These are phyloP conservation scores for Kwoniella sp. DNA, from an alignment of 768 basidiomycete genomes.

Conservation along the genomic window DNA sequence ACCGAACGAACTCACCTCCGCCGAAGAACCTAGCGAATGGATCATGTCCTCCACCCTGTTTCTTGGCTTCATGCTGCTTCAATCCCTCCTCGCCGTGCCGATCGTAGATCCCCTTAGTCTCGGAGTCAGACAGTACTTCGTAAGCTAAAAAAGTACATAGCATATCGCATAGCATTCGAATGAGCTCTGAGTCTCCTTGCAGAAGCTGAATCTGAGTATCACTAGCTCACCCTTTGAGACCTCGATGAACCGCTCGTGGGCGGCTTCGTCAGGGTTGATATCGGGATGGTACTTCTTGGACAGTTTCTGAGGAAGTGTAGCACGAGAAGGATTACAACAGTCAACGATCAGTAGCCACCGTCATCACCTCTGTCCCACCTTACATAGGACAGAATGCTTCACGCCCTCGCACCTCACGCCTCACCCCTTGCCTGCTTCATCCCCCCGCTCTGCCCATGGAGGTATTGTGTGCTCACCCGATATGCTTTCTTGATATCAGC, in stretches of 20 bases:
- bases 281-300: constrained; percentile 91
- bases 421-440: neutral
- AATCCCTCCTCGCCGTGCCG: constrained; percentile 90
- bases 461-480: constrained; percentile 58
- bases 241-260: constrained; percentile 84
- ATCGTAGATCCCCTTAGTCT: constrained; percentile 94
- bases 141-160: constrained; percentile 64
- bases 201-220: neutral
- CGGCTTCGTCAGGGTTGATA: constrained; percentile 80
- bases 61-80: constrained; percentile 72
- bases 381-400: too few relatives aligned
- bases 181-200: constrained; percentile 43
- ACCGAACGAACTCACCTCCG: constrained; percentile 58
- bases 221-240: constrained; percentile 74
- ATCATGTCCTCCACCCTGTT: constrained; percentile 80
- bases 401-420: neutral
- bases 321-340: too few relatives aligned
- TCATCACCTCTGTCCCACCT: neutral
- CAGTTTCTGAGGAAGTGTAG: constrained; percentile 59
- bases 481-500: constrained; percentile 90
- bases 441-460: neutral
- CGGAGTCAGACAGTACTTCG: constrained; percentile 85
- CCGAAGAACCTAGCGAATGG: constrained; percentile 93
- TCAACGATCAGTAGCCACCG: neutral
- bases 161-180: too few relatives aligned